Conservation (phyloP, 2,329 filamentous ascomycete species). For the Alternaria incomplexa region DNA sequence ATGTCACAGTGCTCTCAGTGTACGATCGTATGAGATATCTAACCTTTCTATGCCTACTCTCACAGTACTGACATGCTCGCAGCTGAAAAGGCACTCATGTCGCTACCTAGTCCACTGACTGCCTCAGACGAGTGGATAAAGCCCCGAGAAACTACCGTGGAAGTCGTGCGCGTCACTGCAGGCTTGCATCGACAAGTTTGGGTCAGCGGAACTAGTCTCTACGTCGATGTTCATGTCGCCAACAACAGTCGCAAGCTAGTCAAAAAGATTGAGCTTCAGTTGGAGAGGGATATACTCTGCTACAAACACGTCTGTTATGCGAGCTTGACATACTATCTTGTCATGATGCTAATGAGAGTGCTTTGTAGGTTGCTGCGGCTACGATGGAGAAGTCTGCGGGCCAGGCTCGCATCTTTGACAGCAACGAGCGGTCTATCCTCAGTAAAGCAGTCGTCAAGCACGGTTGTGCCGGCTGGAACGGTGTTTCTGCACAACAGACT, state of each 20-base stretch:
- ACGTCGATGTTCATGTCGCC: constrained; percentile 59
- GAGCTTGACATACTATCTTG: not conserved
- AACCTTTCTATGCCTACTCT: not conserved
- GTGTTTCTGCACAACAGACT: constrained; percentile 54
- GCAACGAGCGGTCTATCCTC: constrained; percentile 57
- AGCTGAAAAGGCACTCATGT: constrained; percentile 62
- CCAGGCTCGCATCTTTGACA: constrained; percentile 60
- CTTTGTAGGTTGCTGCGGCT: constrained; percentile 53
- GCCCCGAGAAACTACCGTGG: constrained; percentile 48
- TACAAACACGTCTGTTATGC: constrained; percentile 55
- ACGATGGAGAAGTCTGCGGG: constrained; percentile 57
- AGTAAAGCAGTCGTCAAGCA: constrained; percentile 53
- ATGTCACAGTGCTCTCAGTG: constrained; percentile 59
- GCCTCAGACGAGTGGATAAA: constrained; percentile 56
- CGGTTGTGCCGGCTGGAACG: constrained; percentile 54
- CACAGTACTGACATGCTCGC: constrained; percentile 9
- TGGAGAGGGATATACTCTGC: constrained; percentile 59
- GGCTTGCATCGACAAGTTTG: constrained; percentile 64
- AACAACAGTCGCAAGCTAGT: constrained; percentile 59
- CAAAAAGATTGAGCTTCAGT: constrained; percentile 58
- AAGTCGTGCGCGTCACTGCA: constrained; percentile 58
- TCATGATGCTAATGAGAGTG: constrained; percentile 24
- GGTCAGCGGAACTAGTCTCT: constrained; percentile 63
- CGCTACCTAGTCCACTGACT: constrained; percentile 59
- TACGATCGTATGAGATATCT: constrained; percentile 56